A percentile compares a stretch with the other conserved stretches of the same genome.
Evolutionary conservation across 352 stramenopile genomes (phyloP).

Genomic region (Pythium periplocum): DNA sequence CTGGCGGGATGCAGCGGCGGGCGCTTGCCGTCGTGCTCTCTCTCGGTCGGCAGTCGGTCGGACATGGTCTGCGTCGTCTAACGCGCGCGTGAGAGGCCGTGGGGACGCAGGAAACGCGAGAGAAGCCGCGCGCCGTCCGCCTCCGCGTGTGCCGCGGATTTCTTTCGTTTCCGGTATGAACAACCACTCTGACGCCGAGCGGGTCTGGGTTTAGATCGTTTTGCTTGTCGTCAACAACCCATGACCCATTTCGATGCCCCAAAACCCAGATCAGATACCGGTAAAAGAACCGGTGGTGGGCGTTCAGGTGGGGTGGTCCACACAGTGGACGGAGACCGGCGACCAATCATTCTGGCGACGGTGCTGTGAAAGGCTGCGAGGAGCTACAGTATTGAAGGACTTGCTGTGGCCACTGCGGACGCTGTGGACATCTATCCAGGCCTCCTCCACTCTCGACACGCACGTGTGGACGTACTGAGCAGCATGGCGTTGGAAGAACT

Average conservation of each 20-base stretch:
- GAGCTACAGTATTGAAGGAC: background rate
- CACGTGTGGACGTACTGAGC: constrained; percentile 21
- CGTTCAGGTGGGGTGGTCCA: constrained; percentile 14
- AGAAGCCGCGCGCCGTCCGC: no score
- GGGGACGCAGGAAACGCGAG: background rate
- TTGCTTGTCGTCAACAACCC: no score
- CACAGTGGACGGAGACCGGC: constrained; percentile 3
- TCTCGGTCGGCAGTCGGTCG: constrained; percentile 17
- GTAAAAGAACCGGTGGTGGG: no score
- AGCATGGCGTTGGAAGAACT: constrained; percentile 33
- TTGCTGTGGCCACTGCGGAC: background rate
- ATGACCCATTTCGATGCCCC: no score
- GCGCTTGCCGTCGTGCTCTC: constrained; percentile 34
- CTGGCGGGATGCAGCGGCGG: constrained; percentile 35
- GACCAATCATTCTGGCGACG: constrained; percentile 18
- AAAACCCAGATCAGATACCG: no score
- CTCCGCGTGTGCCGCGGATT: no score
- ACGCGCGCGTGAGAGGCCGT: background rate
- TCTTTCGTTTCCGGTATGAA: background rate
- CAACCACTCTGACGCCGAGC: background rate
- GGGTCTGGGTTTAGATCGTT: no score
- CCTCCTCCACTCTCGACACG: no score
- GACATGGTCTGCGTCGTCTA: background rate
- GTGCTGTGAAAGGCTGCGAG: constrained; percentile 8
- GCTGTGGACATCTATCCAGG: background rate